Base-by-base conservation (phyloP, 805 yeast species). In the Yamadazyma sp. region DNA sequence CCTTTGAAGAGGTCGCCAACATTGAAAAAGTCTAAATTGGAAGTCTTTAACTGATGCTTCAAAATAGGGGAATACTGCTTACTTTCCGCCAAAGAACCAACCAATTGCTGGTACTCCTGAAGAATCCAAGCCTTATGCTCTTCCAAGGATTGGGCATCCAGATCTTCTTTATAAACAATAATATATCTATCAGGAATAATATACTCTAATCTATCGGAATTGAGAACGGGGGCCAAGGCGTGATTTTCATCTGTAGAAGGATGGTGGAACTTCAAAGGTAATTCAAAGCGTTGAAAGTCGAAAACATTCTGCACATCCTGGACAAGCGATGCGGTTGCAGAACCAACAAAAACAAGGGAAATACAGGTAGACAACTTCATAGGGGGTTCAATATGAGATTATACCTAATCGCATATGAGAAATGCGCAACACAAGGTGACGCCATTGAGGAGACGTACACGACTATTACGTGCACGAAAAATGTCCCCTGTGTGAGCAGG, bases 151-250 rank as follows among this genome's bases (percentile, higher is more conserved):
- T 76, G 75, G 14, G 70, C 58, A 16, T 73, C 53, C 21, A 80
- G 69, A 38, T 69, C 76, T 39, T 77, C 75, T 68, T 87, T 88
- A 67, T 89, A 79, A 34, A 88, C 88, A 47, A 91, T 69, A 48
- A 91, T 89, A 71, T 87, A 93, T 53, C 82, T 80, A 67, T 84
- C 75, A 24, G 89, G 83, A 49, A 83, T 72, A 28, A 73, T 44
- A 31, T 32, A 35, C 7, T 40, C 38, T 4, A 42, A 17, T 3
- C 15, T 37, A 22, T 38, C 42, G n/a, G 32, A 17, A 22, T 46
- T 40, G 15, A 46, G 32, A 30, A 46, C 35, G 4, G 49, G 47
- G n/a, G 46, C 49, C 26, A 25, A 6, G 11, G 29, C 15, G 6
- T 11, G 11, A 12, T 13, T 17, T 7, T 18, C 18, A 2, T 12